Percentiles rank a stretch among this genome's conserved stretches.
Conservation (phyloP, 108 stramenopile species). For the Fragilaria crotonensis region DNA sequence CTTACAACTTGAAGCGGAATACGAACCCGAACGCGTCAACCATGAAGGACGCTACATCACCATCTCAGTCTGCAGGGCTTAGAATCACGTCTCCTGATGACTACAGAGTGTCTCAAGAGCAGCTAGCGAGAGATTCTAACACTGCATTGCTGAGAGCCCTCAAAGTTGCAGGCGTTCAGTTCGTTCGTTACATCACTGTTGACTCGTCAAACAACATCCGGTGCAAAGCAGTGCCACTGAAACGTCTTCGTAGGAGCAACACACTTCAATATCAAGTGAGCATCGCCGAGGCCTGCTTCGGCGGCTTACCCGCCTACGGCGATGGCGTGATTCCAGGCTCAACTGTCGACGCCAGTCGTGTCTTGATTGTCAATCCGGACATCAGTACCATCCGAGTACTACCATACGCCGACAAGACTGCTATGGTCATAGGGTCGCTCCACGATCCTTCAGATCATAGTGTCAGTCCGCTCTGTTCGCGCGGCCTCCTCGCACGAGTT, state of each 20-base stretch:
- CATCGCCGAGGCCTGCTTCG: conserved; percentile 63
- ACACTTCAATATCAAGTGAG: conserved; percentile 25
- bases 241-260: conserved; percentile 16
- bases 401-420: conserved; percentile 65
- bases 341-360: conserved; percentile 44
- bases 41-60: too few relatives aligned
- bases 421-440: conserved; percentile 53
- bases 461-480: conserved; percentile 61
- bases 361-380: conserved; percentile 54
- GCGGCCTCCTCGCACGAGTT: conserved; percentile 48
- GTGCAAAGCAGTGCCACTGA: conserved; percentile 52
- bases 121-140: too few relatives aligned
- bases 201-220: conserved; percentile 68
- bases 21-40: too few relatives aligned
- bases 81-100: too few relatives aligned
- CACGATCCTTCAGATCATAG: conserved; percentile 31
- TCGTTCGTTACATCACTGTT: conserved; percentile 52
- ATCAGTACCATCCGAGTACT: conserved; percentile 47
- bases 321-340: conserved; percentile 41
- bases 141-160: conserved; percentile 52
- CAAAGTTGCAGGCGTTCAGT: conserved; percentile 61
- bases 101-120: too few relatives aligned
- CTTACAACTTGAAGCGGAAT: too few relatives aligned
- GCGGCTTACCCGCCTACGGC: conserved; percentile 46
- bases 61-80: too few relatives aligned